Percentiles rank a stretch among this genome's conserved stretches.
These are phyloP conservation scores for Nectriaceae sp. DNA, from an alignment of 2,329 filamentous ascomycete species.

Conservation along the genomic window DNA sequence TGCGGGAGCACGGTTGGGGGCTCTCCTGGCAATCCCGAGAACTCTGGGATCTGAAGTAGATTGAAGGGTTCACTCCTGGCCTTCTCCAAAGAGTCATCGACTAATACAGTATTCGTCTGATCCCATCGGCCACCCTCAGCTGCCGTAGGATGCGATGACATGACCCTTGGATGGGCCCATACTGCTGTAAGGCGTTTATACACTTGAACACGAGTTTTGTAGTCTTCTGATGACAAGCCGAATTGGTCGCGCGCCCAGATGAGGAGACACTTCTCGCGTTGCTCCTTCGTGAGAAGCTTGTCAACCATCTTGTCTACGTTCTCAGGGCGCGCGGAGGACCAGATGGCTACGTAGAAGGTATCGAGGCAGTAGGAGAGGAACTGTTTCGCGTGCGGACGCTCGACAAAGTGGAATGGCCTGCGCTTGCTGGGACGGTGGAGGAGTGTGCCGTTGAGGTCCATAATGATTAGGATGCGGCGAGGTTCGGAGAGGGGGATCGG, in stretches of 20 bases:
- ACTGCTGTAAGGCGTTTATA: conserved; percentile 82
- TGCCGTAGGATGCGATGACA: conserved; percentile 45
- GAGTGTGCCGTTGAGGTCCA: conserved; percentile 93
- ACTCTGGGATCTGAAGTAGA: conserved; percentile 79
- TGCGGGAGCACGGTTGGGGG: conserved; percentile 50
- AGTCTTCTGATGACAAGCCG: conserved; percentile 65
- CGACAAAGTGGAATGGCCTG: conserved; percentile 54
- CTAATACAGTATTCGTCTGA: conserved; percentile 83
- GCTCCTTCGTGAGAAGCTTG: conserved; percentile 59
- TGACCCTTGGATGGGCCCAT: conserved; percentile 60
- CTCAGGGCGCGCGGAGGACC: conserved; percentile 78
- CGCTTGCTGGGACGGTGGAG: conserved; percentile 65
- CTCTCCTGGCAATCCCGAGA: conserved; percentile 51
- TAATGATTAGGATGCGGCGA: conserved; percentile 73
- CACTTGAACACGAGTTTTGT: conserved; percentile 72
- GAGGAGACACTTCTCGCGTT: conserved; percentile 61
- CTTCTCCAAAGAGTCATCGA: conserved; percentile 85
- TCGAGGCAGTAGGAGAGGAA: conserved; percentile 77
- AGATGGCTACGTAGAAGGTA: conserved; percentile 81
- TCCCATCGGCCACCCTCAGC: conserved; percentile 58
- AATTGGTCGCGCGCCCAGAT: conserved; percentile 81
- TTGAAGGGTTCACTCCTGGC: conserved; percentile 83
- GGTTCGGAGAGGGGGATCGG: conserved; percentile 47
- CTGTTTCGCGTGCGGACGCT: conserved; percentile 64
- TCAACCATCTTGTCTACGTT: conserved; percentile 73